Evolutionary conservation across 306 rosid genomes (phyloP).

Genomic region (Hippophae gyantsensis): DNA sequence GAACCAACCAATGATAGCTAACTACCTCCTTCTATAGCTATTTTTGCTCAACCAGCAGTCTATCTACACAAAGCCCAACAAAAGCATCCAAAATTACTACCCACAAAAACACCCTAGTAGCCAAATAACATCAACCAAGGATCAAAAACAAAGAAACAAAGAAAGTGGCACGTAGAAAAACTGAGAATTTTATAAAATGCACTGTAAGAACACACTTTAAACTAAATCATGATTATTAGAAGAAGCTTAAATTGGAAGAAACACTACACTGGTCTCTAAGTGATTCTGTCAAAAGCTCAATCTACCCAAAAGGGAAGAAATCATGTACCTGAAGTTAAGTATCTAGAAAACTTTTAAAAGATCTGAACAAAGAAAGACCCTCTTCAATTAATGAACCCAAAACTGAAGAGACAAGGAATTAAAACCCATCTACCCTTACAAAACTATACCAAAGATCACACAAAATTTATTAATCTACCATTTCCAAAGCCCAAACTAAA

Average conservation of each 20-base stretch:
- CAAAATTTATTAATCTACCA: conserved; percentile 54
- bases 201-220: conserved; percentile 14
- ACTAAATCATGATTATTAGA: background rate
- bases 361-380: conserved; percentile 15
- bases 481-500: conserved; percentile 56
- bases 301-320: conserved; percentile 10
- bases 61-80: conserved; percentile 18
- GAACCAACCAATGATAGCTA: conserved; percentile 20
- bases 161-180: background rate
- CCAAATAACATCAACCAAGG: conserved; percentile 16
- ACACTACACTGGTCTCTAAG: conserved; percentile 10
- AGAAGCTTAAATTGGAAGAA: conserved; percentile 10
- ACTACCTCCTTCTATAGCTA: conserved; percentile 6
- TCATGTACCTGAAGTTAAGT: conserved; percentile 6
- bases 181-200: conserved; percentile 7
- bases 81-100: conserved; percentile 18
- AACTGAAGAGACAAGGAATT: conserved; percentile 12
- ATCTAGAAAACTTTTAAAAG: conserved; percentile 11
- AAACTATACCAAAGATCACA: conserved; percentile 35
- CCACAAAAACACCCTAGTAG: conserved; percentile 8
- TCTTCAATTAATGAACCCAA: conserved; percentile 26
- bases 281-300: conserved; percentile 1
- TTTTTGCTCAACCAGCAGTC: conserved; percentile 15
- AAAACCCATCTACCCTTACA: conserved; percentile 35
- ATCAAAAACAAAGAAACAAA: conserved; percentile 9